These are phyloP conservation scores for Cercospora citrullina DNA, from an alignment of 2,329 filamentous ascomycete genomes.

Conservation along the genomic window DNA sequence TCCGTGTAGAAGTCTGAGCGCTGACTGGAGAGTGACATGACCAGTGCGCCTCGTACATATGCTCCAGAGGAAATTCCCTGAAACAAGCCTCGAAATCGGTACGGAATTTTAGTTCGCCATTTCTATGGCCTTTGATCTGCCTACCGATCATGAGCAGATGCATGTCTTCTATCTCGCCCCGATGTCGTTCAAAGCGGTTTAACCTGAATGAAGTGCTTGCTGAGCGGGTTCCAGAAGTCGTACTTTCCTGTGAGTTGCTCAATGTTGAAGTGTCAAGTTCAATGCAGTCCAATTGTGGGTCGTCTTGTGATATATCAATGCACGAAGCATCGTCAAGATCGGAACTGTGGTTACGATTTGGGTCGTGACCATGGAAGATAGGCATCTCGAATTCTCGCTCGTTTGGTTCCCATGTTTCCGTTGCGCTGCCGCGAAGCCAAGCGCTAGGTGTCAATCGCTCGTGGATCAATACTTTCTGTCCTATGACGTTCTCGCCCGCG, in stretches of 20 bases:
- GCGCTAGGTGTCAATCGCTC: neutral
- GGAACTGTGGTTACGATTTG: neutral
- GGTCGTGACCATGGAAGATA: neutral
- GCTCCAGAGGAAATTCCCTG: slow-evolving; percentile 18
- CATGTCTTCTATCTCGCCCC: slow-evolving; percentile 6
- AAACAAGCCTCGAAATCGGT: slow-evolving; percentile 18
- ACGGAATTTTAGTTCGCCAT: slow-evolving; percentile 14
- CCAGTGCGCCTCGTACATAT: slow-evolving; percentile 12
- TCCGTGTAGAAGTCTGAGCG: slow-evolving; percentile 7
- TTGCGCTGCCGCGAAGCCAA: neutral
- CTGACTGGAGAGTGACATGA: slow-evolving; percentile 13
- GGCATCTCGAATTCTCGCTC: slow-evolving; percentile 1
- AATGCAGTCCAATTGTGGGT: neutral
- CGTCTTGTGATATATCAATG: neutral
- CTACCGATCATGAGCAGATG: slow-evolving; percentile 7
- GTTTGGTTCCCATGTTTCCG: slow-evolving; percentile 1
- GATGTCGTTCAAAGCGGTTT: slow-evolving; percentile 11
- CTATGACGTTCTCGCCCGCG: slow-evolving; percentile 5
- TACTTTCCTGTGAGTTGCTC: neutral
- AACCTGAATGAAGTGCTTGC: slow-evolving; percentile 2
- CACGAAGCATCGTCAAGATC: neutral
- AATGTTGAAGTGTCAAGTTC: neutral
- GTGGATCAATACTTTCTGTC: neutral
- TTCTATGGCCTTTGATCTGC: neutral
- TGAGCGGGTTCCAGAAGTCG: neutral